Evolutionary conservation across 305 asterid genomes (phyloP).

Genomic region (Fraxinus angustifolia): DNA sequence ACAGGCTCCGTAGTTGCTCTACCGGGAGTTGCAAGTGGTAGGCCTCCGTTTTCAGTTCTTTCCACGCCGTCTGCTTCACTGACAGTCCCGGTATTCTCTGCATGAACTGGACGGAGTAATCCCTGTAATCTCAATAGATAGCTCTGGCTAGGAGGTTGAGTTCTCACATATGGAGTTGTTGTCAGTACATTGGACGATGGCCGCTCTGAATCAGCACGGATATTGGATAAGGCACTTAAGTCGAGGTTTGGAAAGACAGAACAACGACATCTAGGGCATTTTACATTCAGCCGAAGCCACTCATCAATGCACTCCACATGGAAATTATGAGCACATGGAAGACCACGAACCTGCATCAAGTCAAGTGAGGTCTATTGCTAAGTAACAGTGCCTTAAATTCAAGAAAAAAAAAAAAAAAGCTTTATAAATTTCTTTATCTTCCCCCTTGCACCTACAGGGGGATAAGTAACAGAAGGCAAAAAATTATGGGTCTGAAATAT

Average conservation of each 20-base stretch:
- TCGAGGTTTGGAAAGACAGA: conserved; percentile 94
- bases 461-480: not conserved
- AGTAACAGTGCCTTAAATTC: not conserved
- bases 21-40: conserved; percentile 16
- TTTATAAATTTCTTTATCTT: not conserved
- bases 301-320: conserved; percentile 97
- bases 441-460: not conserved
- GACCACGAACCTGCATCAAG: conserved; percentile 73
- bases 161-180: conserved; percentile 57
- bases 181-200: conserved; percentile 45
- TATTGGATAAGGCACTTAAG: conserved; percentile 71
- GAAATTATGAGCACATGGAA: conserved; percentile 96
- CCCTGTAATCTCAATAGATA: conserved; percentile 74
- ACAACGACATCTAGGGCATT: conserved; percentile 97
- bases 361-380: conserved; percentile 1
- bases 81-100: conserved; percentile 38
- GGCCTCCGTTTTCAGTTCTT: conserved; percentile 30
- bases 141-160: conserved; percentile 76
- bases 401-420: not conserved
- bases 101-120: conserved; percentile 52
- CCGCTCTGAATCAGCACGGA: conserved; percentile 61
- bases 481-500: not conserved
- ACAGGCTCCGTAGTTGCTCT: conserved; percentile 32
- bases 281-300: conserved; percentile 88
- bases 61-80: conserved; percentile 34